phyloP scores from a whole-genome alignment of 2,329 filamentous ascomycete species.

The Fonsecaea pugnacius region DNA sequence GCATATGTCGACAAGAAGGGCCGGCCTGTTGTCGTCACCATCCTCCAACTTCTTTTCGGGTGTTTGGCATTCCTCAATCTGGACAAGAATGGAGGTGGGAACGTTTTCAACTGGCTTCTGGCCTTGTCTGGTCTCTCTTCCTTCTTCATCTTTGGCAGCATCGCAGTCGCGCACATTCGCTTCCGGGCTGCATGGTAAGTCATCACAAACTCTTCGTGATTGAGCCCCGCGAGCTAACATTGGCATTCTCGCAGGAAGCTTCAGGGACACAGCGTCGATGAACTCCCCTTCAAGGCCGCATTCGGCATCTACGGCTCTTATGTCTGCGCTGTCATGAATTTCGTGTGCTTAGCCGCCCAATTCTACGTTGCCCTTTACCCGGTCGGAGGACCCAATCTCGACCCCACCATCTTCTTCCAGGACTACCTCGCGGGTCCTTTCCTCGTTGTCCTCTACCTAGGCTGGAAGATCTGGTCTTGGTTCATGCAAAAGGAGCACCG shows the following conservation, averaged over 20 bases:
- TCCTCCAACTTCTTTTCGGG: slow-evolving; percentile 53
- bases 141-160: slow-evolving; percentile 68
- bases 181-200: slow-evolving; percentile 73
- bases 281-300: slow-evolving; percentile 81
- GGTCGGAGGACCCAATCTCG: slow-evolving; percentile 51
- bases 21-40: slow-evolving; percentile 45
- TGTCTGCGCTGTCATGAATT: slow-evolving; percentile 76
- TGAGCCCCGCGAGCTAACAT: slow-evolving; percentile 2
- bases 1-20: slow-evolving; percentile 49
- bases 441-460: slow-evolving; percentile 60
- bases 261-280: slow-evolving; percentile 69
- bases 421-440: slow-evolving; percentile 39
- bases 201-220: not conserved
- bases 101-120: slow-evolving; percentile 19
- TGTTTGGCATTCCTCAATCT: slow-evolving; percentile 16
- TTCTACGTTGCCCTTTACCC: slow-evolving; percentile 89
- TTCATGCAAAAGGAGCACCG: slow-evolving; percentile 38
- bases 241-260: slow-evolving; percentile 42
- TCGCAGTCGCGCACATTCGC: slow-evolving; percentile 69
- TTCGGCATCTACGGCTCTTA: slow-evolving; percentile 80
- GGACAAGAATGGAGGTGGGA: slow-evolving; percentile 7
- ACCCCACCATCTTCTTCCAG: slow-evolving; percentile 39
- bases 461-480: slow-evolving; percentile 49
- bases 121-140: slow-evolving; percentile 29
- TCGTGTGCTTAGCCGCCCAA: slow-evolving; percentile 76